phyloP scores from a whole-genome alignment of 345 rosid species.

The Psidium guajava region DNA sequence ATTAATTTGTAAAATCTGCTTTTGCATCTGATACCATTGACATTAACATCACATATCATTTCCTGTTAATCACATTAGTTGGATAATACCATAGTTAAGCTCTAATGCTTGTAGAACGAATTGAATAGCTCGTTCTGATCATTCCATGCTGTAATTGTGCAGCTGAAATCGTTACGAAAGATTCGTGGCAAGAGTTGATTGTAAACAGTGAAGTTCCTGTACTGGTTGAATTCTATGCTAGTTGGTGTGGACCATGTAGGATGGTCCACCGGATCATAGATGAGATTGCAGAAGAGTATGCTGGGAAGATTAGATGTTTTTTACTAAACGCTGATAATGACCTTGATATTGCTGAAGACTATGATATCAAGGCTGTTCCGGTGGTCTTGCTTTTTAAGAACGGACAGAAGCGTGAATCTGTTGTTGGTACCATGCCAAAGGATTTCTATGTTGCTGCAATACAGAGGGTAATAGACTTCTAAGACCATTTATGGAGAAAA shows the following conservation, averaged over 20 bases:
- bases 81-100: neutral
- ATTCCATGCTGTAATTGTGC: neutral
- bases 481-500: slow-evolving; percentile 3
- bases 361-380: slow-evolving; percentile 82
- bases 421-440: slow-evolving; percentile 95
- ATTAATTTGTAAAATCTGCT: neutral
- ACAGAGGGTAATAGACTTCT: slow-evolving; percentile 63
- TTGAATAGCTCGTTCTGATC: neutral
- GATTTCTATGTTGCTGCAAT: slow-evolving; percentile 82
- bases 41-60: neutral
- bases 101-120: neutral
- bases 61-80: neutral
- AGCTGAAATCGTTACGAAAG: slow-evolving; percentile 52
- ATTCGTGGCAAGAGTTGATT: slow-evolving; percentile 56
- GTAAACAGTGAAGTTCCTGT: slow-evolving; percentile 59
- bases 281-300: slow-evolving; percentile 75
- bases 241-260: slow-evolving; percentile 65
- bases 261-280: slow-evolving; percentile 56
- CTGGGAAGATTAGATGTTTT: slow-evolving; percentile 59
- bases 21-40: neutral
- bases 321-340: slow-evolving; percentile 66
- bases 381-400: slow-evolving; percentile 84
- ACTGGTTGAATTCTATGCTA: slow-evolving; percentile 81
- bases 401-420: slow-evolving; percentile 61
- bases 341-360: slow-evolving; percentile 55